A percentile compares a stretch with the other conserved stretches of the same genome.
phyloP scores from a whole-genome alignment of 495 filamentous ascomycete species.

The Pseudoneurospora amorphoporcata region DNA sequence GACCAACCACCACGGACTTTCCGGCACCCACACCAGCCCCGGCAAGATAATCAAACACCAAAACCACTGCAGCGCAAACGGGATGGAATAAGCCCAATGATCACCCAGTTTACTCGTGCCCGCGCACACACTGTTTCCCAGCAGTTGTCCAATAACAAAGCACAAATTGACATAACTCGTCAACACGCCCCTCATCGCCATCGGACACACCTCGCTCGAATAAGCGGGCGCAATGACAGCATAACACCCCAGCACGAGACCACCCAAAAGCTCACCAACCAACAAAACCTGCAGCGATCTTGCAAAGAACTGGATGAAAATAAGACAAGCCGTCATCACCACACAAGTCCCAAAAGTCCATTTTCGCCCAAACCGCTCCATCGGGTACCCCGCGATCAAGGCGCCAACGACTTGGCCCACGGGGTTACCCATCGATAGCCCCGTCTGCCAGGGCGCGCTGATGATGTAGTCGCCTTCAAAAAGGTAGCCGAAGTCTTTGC shows the following conservation, averaged over 20 bases:
- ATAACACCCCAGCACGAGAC: constrained; percentile 43
- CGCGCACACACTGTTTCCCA: constrained; percentile 44
- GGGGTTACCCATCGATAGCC: constrained; percentile 34
- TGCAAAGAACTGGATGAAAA: constrained; percentile 52
- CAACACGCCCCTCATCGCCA: constrained; percentile 44
- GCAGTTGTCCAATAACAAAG: constrained; percentile 56
- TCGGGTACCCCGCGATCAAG: constrained; percentile 34
- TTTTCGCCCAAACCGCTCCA: constrained; percentile 37
- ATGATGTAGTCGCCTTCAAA: constrained; percentile 23
- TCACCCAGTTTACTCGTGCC: constrained; percentile 31
- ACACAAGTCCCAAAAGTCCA: constrained; percentile 34
- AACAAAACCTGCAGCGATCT: constrained; percentile 30
- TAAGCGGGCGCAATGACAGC: constrained; percentile 50
- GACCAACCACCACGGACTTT: constrained; percentile 54
- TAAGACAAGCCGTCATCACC: constrained; percentile 31
- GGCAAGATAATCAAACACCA: constrained; percentile 52
- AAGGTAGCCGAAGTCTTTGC: constrained; percentile 32
- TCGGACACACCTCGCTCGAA: constrained; percentile 51
- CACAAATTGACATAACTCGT: constrained; percentile 55
- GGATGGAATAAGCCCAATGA: constrained; percentile 46
- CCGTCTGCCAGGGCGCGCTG: constrained; percentile 37
- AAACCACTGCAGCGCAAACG: constrained; percentile 56
- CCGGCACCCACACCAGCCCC: constrained; percentile 47
- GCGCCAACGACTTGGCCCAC: constrained; percentile 38
- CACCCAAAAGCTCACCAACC: constrained; percentile 43